Conservation (phyloP, 805 yeast species). For the Candida krabiensis region DNA sequence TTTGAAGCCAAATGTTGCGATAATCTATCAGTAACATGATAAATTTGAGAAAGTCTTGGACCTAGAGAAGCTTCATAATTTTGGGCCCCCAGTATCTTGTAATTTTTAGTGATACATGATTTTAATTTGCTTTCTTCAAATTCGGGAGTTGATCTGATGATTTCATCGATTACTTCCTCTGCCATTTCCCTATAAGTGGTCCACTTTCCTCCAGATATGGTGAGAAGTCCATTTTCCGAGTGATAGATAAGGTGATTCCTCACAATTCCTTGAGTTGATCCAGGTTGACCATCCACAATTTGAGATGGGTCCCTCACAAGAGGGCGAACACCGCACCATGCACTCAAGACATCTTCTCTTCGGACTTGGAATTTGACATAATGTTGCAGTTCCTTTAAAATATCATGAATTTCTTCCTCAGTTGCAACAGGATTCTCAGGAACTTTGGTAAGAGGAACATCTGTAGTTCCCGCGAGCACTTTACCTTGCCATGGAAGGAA, state of each 20-base stretch:
- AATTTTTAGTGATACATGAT: constrained; percentile 53
- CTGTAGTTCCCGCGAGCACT: constrained; percentile 95
- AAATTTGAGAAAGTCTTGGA: constrained; percentile 79
- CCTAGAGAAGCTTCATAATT: constrained; percentile 71
- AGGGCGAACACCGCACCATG: constrained; percentile 98
- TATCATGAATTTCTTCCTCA: constrained; percentile 86
- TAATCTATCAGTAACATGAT: constrained; percentile 66
- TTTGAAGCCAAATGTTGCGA: constrained; percentile 82
- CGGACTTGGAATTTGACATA: constrained; percentile 86
- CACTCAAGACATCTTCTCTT: constrained; percentile 87
- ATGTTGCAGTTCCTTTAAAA: constrained; percentile 82
- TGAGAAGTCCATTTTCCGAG: constrained; percentile 69
- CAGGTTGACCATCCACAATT: constrained; percentile 32
- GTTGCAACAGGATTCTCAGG: constrained; percentile 80
- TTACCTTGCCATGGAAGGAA: constrained; percentile 98
- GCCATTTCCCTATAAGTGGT: constrained; percentile 98
- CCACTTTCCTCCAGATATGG: constrained; percentile 98
- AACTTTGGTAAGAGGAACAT: constrained; percentile 72
- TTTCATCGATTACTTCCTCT: constrained; percentile 81
- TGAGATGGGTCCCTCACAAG: constrained; percentile 79
- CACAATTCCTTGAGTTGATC: constrained; percentile 82
- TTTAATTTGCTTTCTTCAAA: constrained; percentile 30
- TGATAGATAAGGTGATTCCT: constrained; percentile 82
- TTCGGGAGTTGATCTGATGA: constrained; percentile 47
- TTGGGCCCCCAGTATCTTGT: constrained; percentile 77